Conservation (phyloP, 306 rosid genomes). For the Prunus mira region DNA sequence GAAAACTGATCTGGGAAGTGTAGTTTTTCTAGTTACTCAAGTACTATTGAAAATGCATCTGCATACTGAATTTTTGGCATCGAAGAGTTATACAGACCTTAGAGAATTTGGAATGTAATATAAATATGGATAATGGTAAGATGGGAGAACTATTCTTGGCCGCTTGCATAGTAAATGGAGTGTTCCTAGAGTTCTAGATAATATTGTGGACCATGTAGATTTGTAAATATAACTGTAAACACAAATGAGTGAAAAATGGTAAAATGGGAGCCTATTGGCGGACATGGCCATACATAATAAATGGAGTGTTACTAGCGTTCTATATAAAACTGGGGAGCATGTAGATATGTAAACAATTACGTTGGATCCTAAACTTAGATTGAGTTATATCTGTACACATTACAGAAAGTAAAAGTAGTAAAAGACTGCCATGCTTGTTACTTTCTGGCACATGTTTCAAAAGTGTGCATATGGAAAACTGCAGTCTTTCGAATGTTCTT, state of each 20-base stretch:
- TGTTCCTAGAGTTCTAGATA: not conserved
- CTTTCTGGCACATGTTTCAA: not conserved
- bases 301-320: not conserved
- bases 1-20: not conserved
- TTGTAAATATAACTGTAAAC: not conserved
- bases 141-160: not conserved
- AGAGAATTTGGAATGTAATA: not conserved
- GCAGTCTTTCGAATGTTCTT: not conserved
- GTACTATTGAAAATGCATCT: not conserved
- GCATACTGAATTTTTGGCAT: not conserved
- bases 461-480: not conserved
- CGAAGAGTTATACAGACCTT: not conserved
- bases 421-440: not conserved
- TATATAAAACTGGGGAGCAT: not conserved
- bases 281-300: not conserved
- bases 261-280: not conserved
- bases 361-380: not conserved
- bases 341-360: not conserved
- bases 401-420: not conserved
- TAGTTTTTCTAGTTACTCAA: not conserved
- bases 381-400: not conserved
- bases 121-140: not conserved
- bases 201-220: not conserved
- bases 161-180: not conserved
- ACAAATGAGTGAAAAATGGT: not conserved